Evolutionary conservation across 2,329 filamentous ascomycete species (phyloP).

Genomic region (Lojkania enalia): DNA sequence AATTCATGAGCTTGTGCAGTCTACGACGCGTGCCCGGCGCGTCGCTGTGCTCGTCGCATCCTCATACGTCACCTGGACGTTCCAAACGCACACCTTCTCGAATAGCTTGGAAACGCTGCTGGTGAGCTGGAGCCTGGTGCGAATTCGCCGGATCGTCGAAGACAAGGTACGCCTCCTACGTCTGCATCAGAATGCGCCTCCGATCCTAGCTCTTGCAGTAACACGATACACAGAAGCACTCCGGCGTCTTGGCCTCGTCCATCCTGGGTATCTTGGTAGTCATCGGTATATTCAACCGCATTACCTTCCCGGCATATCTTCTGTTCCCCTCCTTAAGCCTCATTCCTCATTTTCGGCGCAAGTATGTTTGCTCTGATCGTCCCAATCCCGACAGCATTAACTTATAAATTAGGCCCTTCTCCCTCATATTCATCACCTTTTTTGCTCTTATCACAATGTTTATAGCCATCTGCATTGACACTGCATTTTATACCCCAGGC

Average conservation of each 20-base stretch:
- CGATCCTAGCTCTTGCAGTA: conserved; percentile 31
- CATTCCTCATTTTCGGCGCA: conserved; percentile 81
- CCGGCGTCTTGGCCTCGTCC: conserved; percentile 73
- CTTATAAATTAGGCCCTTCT: conserved; percentile 53
- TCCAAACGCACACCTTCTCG: conserved; percentile 97
- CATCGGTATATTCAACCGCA: conserved; percentile 91
- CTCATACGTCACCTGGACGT: conserved; percentile 98
- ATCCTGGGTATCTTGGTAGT: conserved; percentile 80
- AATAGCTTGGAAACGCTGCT: conserved; percentile 94
- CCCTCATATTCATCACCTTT: conserved; percentile 64
- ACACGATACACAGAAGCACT: conserved; percentile 62
- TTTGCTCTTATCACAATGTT: conserved; percentile 69
- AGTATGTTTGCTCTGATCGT: conserved; percentile 56
- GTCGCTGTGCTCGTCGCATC: conserved; percentile 85
- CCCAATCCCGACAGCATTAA: conserved; percentile 10
- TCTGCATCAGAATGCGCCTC: conserved; percentile 27
- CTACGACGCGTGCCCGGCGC: conserved; percentile 68
- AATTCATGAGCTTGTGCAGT: conserved; percentile 84
- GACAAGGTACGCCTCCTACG: conserved; percentile 64
- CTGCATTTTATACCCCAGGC: conserved; percentile 71
- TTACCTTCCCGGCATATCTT: conserved; percentile 94
- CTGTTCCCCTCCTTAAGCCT: conserved; percentile 80
- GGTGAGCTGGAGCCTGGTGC: conserved; percentile 88
- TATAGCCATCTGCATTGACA: conserved; percentile 80
- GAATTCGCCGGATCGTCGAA: conserved; percentile 83